Conservation (phyloP, 176 grass and related monocot genomes). For the Ananas comosus region DNA sequence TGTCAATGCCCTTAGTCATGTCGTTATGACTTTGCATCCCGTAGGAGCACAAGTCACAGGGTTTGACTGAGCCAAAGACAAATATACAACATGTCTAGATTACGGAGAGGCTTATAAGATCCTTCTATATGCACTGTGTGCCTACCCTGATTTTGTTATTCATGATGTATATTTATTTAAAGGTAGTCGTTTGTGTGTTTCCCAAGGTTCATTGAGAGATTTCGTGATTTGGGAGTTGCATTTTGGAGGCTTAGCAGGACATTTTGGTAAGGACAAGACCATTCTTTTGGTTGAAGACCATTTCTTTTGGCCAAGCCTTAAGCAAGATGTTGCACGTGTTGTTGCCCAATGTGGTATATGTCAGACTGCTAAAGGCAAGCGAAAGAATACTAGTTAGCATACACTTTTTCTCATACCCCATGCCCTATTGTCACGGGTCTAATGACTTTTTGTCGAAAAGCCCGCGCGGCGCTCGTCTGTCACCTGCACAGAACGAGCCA, state of each 20-base stretch:
- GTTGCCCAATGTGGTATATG: background rate
- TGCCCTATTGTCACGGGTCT: too few relatives aligned
- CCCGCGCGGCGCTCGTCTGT: too few relatives aligned
- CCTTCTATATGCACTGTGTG: too few relatives aligned
- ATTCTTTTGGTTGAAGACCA: background rate
- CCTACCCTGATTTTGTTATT: too few relatives aligned
- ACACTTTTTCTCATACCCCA: background rate
- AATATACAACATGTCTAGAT: background rate
- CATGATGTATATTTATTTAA: too few relatives aligned
- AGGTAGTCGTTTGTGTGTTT: background rate
- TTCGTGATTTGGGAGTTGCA: background rate
- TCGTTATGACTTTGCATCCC: background rate
- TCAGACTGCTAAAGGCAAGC: background rate
- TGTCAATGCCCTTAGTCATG: background rate
- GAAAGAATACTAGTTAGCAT: background rate
- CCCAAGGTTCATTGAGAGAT: background rate
- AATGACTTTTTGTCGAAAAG: too few relatives aligned
- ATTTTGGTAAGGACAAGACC: background rate
- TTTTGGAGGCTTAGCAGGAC: background rate
- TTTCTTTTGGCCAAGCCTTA: background rate
- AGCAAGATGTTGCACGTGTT: background rate
- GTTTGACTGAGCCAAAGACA: background rate
- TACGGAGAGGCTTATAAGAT: background rate
- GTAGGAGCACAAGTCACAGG: background rate
- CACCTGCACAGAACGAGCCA: too few relatives aligned